Percentiles rank a stretch among this genome's conserved stretches.
Conservation (phyloP, 2,329 filamentous ascomycete genomes). For the Colletotrichum gloeosporioides region DNA sequence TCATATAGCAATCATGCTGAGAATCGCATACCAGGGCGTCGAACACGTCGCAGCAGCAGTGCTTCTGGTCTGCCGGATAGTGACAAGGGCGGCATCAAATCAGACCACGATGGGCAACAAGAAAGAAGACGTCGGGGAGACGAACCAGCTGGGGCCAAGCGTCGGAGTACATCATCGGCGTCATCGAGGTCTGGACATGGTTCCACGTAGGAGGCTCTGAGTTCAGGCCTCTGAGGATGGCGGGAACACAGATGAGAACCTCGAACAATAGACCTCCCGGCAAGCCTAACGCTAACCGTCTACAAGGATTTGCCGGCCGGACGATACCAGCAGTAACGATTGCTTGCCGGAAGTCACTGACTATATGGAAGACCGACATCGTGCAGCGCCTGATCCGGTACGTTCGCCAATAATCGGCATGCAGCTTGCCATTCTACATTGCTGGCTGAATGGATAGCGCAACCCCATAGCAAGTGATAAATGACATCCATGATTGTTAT, state of each 20-base stretch:
- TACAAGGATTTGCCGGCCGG: conserved; percentile 24
- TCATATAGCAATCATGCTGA: conserved; percentile 17
- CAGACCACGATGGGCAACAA: not conserved
- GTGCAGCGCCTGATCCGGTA: not conserved
- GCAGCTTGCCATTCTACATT: not conserved
- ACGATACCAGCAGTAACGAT: not conserved
- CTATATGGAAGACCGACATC: not conserved
- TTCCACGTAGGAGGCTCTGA: not conserved
- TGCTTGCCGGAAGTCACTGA: not conserved
- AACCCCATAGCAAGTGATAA: not conserved
- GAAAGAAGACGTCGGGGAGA: not conserved
- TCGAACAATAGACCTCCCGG: conserved; percentile 26
- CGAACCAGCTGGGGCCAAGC: conserved; percentile 30
- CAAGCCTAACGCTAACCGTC: conserved; percentile 35
- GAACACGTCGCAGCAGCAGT: not conserved
- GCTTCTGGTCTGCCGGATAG: not conserved
- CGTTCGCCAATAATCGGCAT: not conserved
- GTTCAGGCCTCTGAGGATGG: not conserved
- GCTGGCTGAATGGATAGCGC: not conserved
- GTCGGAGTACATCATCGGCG: conserved; percentile 57
- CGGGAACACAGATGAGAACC: conserved; percentile 34
- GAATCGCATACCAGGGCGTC: conserved; percentile 9
- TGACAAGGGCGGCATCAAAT: not conserved
- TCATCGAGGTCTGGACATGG: conserved; percentile 46
- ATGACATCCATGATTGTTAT: not conserved